Conservation (phyloP, 306 rosid genomes). For the Prunus kanzakura region DNA sequence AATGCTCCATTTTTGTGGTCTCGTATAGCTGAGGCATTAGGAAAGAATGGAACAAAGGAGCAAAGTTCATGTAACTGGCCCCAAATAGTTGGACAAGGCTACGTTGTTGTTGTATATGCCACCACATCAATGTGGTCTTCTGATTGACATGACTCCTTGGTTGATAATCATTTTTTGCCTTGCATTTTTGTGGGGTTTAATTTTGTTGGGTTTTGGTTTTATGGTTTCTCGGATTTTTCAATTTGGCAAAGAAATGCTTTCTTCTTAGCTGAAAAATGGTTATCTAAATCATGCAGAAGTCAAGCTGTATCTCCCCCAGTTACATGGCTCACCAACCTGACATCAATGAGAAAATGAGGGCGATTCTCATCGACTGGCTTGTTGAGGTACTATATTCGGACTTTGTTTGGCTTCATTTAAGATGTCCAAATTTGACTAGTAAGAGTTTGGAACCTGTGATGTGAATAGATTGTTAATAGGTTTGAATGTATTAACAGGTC, state of each 20-base stretch:
- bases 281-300: constrained; percentile 26
- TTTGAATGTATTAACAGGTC: constrained; percentile 30
- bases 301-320: constrained; percentile 32
- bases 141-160: background rate
- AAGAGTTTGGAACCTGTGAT: background rate
- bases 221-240: no score
- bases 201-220: background rate
- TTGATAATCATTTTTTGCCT: background rate
- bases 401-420: background rate
- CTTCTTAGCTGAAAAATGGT: background rate
- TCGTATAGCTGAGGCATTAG: background rate
- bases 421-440: background rate
- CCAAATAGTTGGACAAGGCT: background rate
- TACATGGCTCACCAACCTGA: constrained; percentile 53
- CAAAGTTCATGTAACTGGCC: background rate
- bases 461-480: background rate
- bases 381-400: constrained; percentile 39
- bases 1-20: background rate
- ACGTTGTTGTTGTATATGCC: background rate
- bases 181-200: background rate
- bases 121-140: background rate
- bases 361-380: constrained; percentile 58
- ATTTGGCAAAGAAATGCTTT: background rate
- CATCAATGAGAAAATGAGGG: constrained; percentile 62
- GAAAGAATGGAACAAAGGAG: background rate